Conservation (phyloP, 2,329 filamentous ascomycete genomes). For the Ramularia endophylla region DNA sequence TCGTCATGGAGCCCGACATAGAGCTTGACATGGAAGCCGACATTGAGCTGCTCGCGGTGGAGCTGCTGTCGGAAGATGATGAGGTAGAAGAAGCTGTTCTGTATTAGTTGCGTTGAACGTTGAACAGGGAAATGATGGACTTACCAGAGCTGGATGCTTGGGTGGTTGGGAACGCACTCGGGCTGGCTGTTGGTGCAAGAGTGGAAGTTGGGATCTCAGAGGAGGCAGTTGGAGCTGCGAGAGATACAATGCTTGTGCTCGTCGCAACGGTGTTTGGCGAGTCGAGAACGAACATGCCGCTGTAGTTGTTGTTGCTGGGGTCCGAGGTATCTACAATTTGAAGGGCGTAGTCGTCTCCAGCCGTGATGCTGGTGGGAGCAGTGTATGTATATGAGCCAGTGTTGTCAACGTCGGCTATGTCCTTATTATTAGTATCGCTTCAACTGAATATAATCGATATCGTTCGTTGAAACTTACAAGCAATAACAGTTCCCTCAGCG, state of each 20-base stretch:
- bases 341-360: constrained; percentile 46
- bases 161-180: constrained; percentile 13
- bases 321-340: constrained; percentile 47
- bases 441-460: no score
- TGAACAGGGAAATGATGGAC: background rate
- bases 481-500: constrained; percentile 23
- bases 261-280: constrained; percentile 38
- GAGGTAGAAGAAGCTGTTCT: background rate
- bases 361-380: constrained; percentile 36
- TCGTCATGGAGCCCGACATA: constrained; percentile 1
- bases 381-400: constrained; percentile 45
- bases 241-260: constrained; percentile 23
- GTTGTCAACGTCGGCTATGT: constrained; percentile 45
- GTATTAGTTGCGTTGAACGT: background rate
- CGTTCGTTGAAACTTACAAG: constrained; percentile 19
- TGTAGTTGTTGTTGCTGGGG: constrained; percentile 45
- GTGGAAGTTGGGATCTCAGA: constrained; percentile 15
- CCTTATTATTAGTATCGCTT: no score
- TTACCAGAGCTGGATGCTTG: background rate
- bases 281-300: constrained; percentile 45
- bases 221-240: constrained; percentile 28
- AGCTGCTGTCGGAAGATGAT: constrained; percentile 2
- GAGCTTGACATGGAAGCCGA: constrained; percentile 3
- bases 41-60: constrained; percentile 8
- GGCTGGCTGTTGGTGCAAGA: constrained; percentile 22